phyloP scores from a whole-genome alignment of 768 basidiomycete genomes.

The Leccinellum rugosiceps region DNA sequence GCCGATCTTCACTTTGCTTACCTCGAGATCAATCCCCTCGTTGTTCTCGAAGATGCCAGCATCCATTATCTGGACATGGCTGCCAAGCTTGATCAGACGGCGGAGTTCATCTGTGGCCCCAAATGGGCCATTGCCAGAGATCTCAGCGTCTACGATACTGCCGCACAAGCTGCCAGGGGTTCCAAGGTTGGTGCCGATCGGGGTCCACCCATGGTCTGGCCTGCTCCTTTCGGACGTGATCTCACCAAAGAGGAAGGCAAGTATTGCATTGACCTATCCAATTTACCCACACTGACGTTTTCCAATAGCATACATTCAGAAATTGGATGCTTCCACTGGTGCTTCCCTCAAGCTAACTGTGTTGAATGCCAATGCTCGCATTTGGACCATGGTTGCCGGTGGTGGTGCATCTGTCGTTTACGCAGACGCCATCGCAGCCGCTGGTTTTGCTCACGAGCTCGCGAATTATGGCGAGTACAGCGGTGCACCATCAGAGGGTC shows the following conservation, averaged over 20 bases:
- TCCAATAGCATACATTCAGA: slow-evolving; percentile 85
- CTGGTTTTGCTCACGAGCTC: slow-evolving; percentile 94
- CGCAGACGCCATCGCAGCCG: slow-evolving; percentile 80
- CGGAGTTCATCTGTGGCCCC: slow-evolving; percentile 95
- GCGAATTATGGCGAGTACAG: slow-evolving; percentile 99
- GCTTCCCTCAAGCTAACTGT: slow-evolving; percentile 98
- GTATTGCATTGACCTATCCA: background rate
- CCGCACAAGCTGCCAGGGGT: slow-evolving; percentile 34
- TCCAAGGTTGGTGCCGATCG: slow-evolving; percentile 77
- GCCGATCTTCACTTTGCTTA: slow-evolving; percentile 99
- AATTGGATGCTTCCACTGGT: slow-evolving; percentile 94
- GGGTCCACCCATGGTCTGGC: slow-evolving; percentile 96
- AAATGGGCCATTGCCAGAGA: slow-evolving; percentile 99
- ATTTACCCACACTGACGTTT: background rate
- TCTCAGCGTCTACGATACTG: slow-evolving; percentile 64
- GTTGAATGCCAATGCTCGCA: slow-evolving; percentile 88
- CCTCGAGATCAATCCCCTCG: slow-evolving; percentile 98
- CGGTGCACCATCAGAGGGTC: slow-evolving; percentile 95
- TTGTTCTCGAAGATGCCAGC: slow-evolving; percentile 78
- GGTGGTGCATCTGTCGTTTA: slow-evolving; percentile 79
- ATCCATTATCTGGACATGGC: slow-evolving; percentile 99
- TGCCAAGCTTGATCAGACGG: slow-evolving; percentile 98
- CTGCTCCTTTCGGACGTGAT: slow-evolving; percentile 94
- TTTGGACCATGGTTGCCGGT: slow-evolving; percentile 99
- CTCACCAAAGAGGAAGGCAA: slow-evolving; percentile 88